Percentiles rank a stretch among this genome's conserved stretches.
Conservation (phyloP, 1,284 basidiomycete genomes). For the Pseudozyma thailandica region DNA sequence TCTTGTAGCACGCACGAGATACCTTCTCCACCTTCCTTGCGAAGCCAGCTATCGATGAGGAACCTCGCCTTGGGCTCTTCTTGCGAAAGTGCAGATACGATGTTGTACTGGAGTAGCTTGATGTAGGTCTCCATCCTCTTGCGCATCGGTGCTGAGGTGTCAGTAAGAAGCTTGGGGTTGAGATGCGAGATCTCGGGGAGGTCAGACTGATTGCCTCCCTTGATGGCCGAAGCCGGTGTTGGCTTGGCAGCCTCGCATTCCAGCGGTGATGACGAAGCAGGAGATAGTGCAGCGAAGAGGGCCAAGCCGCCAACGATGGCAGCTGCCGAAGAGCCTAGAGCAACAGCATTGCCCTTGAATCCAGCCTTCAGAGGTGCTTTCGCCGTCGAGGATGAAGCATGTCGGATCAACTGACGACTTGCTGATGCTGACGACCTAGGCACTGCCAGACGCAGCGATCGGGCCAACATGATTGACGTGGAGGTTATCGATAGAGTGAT, state of each 20-base stretch:
- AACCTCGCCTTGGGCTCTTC: slow-evolving; percentile 78
- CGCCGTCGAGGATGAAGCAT: slow-evolving; percentile 16
- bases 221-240: slow-evolving; percentile 30
- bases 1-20: slow-evolving; percentile 86
- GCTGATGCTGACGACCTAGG: slow-evolving; percentile 7
- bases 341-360: slow-evolving; percentile 3
- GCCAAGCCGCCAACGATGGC: slow-evolving; percentile 23
- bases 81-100: slow-evolving; percentile 81
- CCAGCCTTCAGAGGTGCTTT: slow-evolving; percentile 9
- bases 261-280: slow-evolving; percentile 10
- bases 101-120: slow-evolving; percentile 80
- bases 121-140: slow-evolving; percentile 83
- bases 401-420: slow-evolving; percentile 11
- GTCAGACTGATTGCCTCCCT: slow-evolving; percentile 52
- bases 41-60: slow-evolving; percentile 86
- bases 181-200: slow-evolving; percentile 61
- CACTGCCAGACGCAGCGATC: slow-evolving; percentile 27
- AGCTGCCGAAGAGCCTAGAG: slow-evolving; percentile 16
- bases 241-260: slow-evolving; percentile 41
- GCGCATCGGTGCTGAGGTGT: slow-evolving; percentile 70
- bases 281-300: slow-evolving; percentile 11
- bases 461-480: slow-evolving; percentile 24
- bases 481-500: no score
- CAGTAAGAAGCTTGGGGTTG: slow-evolving; percentile 48
- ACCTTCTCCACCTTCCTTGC: slow-evolving; percentile 85